Evolutionary conservation across 2,329 filamentous ascomycete genomes (phyloP).

Genomic region (Aspergillus hiratsukae): DNA sequence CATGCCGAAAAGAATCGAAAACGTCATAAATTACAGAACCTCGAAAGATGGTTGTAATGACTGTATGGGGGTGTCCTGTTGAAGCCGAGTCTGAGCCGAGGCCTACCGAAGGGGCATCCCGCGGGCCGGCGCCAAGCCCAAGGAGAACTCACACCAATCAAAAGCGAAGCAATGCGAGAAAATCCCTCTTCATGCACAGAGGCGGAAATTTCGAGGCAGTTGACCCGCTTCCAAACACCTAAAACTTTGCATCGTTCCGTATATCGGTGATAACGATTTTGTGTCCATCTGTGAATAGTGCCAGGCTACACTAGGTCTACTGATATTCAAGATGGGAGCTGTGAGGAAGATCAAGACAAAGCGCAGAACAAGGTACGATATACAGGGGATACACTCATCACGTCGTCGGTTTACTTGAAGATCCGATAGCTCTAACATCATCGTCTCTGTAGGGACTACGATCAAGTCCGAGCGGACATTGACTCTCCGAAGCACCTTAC

Average conservation of each 20-base stretch:
- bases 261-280: conserved; percentile 32
- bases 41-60: conserved; percentile 13
- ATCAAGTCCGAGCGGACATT: conserved; percentile 85
- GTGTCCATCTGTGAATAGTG: conserved; percentile 15
- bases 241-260: conserved; percentile 26
- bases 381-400: conserved; percentile 17
- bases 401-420: conserved; percentile 15
- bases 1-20: conserved; percentile 22
- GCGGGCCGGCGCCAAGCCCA: conserved; percentile 21
- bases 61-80: conserved; percentile 19
- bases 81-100: conserved; percentile 31
- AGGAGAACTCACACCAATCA: conserved; percentile 23
- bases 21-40: conserved; percentile 28
- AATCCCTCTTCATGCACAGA: conserved; percentile 19
- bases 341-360: conserved; percentile 67
- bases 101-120: conserved; percentile 30
- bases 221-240: conserved; percentile 26
- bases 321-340: conserved; percentile 58
- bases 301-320: conserved; percentile 16
- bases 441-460: conserved; percentile 68
- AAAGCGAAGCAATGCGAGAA: conserved; percentile 21
- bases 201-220: conserved; percentile 23
- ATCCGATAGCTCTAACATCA: conserved; percentile 9
- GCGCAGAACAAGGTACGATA: conserved; percentile 60
- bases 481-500: conserved; percentile 72